Base-by-base conservation (phyloP, 2,329 filamentous ascomycete genomes). In the Curvularia spicifera region DNA sequence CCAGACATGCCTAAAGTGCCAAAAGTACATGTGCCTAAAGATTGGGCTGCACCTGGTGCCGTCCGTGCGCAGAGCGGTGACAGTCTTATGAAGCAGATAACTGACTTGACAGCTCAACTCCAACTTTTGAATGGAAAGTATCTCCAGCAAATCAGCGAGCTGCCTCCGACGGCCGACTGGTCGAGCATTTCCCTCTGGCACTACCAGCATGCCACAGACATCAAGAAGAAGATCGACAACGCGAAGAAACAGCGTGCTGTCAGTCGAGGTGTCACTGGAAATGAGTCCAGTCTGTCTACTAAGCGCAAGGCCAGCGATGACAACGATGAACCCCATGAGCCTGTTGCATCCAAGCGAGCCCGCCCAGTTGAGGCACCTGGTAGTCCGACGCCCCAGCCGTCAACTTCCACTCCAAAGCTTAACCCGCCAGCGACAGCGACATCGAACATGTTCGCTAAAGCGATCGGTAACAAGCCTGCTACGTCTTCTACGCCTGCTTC, bases 121-220 rank as follows among this genome's bases (percentile, higher is more conserved):
- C 64, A 63, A 28, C 46, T 64, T 22, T 52, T 76, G 57, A 76
- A 76, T 35, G 52, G 67, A 31, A 63, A 61, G 24, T 75, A 70
- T 53, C 61, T 65, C n/a, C 58, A 66, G 13, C 70, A 71, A 51
- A 33, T 75, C 15, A 64, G 26, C 28, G 69, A 45, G 15, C 57
- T 70, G n/a, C 58, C 71, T 20, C 37, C 57, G 2, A 58, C 56
- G 12, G 69, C 72, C 22, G 73, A 76, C 56, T 75, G 73, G 73
- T 64, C 68, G 5, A 51, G 64, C 1, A 39, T 76, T 22, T 74
- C 72, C 12, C 57, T 63, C 7, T 76, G 71, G 71, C 74, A 76
- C 54, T 56, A 62, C 24, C 68, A 70, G 48, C 59, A 70, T 35
- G 64, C 72, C 10, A 61, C 60, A 7, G 61, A 67, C 12, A 63